Evolutionary conservation across 306 rosid genomes (phyloP).

Genomic region (Quercus agrifolia): DNA sequence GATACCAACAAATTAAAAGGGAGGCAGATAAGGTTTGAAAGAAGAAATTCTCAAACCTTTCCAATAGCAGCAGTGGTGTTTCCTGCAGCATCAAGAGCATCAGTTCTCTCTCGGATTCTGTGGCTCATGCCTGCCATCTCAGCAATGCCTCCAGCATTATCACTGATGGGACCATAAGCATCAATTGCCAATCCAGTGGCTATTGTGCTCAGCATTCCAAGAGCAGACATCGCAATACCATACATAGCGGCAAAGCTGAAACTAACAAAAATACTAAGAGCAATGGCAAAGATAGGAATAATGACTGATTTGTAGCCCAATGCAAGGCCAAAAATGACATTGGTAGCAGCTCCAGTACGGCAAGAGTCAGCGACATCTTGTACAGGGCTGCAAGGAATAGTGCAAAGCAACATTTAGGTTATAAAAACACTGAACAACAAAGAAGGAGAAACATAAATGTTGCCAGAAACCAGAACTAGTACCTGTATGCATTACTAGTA

Average conservation of each 20-base stretch:
- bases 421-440: background rate
- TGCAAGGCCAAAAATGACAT: constrained; percentile 95
- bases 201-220: constrained; percentile 94
- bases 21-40: background rate
- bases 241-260: constrained; percentile 98
- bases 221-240: constrained; percentile 96
- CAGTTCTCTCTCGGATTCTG: constrained; percentile 89
- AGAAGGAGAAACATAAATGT: background rate
- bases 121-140: constrained; percentile 99
- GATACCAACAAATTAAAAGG: background rate
- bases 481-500: constrained; percentile 98
- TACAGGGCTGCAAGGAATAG: constrained; percentile 65
- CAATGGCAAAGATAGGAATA: constrained; percentile 94
- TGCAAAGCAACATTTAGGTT: background rate
- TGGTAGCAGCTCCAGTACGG: constrained; percentile 98
- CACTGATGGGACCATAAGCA: constrained; percentile 98
- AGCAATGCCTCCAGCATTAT: constrained; percentile 98
- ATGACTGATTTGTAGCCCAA: constrained; percentile 99
- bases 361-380: constrained; percentile 98
- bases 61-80: constrained; percentile 98
- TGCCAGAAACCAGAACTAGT: background rate
- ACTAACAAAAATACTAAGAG: constrained; percentile 79
- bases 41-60: constrained; percentile 49
- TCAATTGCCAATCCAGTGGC: constrained; percentile 97
- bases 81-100: constrained; percentile 99